A percentile compares a stretch with the other conserved stretches of the same genome.
Evolutionary conservation across 306 rosid genomes (phyloP).

Genomic region (Corylus americana): DNA sequence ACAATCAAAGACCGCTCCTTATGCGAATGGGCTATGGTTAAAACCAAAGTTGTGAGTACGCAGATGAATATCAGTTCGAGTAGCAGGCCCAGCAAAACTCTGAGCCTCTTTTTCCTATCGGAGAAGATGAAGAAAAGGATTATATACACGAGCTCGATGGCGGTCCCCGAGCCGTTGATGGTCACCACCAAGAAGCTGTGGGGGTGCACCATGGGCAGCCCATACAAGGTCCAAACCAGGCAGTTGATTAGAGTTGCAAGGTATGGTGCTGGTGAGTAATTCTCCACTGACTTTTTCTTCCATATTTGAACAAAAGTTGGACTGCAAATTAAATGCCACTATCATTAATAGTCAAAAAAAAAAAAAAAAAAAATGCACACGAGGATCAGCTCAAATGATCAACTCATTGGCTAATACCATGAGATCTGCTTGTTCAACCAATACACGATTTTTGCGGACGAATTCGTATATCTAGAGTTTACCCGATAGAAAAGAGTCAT

Average conservation of each 20-base stretch:
- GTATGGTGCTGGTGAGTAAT: constrained; percentile 75
- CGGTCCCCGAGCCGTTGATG: constrained; percentile 63
- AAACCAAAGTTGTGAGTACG: constrained; percentile 37
- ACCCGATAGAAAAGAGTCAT: no score
- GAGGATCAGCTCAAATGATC: no score
- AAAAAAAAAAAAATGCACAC: no score
- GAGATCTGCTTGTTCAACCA: no score
- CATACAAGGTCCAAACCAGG: constrained; percentile 83
- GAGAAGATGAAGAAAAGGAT: constrained; percentile 64
- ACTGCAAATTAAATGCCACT: constrained; percentile 26
- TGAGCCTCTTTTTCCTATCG: constrained; percentile 56
- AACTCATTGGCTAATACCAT: no score
- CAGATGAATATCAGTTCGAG: constrained; percentile 51
- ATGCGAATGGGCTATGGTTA: constrained; percentile 40
- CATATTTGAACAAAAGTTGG: constrained; percentile 74
- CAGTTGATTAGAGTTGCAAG: constrained; percentile 79
- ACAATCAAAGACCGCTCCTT: constrained; percentile 55
- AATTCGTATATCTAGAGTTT: no score
- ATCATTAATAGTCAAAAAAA: neutral
- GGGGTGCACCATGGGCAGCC: constrained; percentile 76
- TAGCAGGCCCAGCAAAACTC: constrained; percentile 35
- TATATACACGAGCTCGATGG: constrained; percentile 57
- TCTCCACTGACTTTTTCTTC: constrained; percentile 76
- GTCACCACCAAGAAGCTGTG: constrained; percentile 64
- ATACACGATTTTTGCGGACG: no score